Base-by-base conservation (phyloP, 2,329 filamentous ascomycete genomes). In the Hymenoscyphus fructigenus region DNA sequence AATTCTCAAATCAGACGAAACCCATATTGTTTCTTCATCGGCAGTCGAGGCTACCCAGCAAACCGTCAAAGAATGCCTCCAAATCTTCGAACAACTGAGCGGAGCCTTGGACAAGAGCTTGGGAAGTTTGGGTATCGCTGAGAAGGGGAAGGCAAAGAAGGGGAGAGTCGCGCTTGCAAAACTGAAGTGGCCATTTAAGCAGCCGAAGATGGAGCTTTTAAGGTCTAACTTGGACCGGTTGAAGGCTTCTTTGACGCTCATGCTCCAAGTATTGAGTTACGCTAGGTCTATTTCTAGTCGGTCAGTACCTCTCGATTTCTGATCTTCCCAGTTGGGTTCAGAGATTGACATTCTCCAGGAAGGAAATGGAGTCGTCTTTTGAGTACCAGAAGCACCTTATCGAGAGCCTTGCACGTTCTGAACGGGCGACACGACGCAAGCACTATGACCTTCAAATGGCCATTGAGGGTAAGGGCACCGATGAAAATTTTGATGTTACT, bases 111-210 rank as follows among this genome's bases (percentile, higher is more conserved):
- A 64, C n/a, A 67, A 66, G 28, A 64, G 63, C 28, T 20, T 67
- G 36, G 55, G 56, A 9, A 36, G 34, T 62, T n/a, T 59, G 12
- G 44, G 56, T 28, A n/a, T n/a, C 1, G n/a, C 14, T 17, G 60
- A 58, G 20, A 64, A 61, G 7, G 38, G 29, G n/a, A 67, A 59
- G 36, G 28, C 23, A 10, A 63, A 41, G 29, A 29, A 34, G 20
- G 57, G 62, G 14, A 63, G 41, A 29, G 61, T 63, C 9, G 34
- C 57, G 12, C 38, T 65, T 3, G 63, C 65, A 38, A 65, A 57
- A 28, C 50, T 67, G 58, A 67, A 67, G 34, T 67, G 63, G 63
- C 66, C 66, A 0, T 65, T 67, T 36, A 67, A 65, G 26, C 66
- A 67, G 47, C 53, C 57, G 5, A 67, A 67, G 17, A 67, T 67